Conservation (phyloP, 495 filamentous ascomycete species). For the Xylaria telfairii region DNA sequence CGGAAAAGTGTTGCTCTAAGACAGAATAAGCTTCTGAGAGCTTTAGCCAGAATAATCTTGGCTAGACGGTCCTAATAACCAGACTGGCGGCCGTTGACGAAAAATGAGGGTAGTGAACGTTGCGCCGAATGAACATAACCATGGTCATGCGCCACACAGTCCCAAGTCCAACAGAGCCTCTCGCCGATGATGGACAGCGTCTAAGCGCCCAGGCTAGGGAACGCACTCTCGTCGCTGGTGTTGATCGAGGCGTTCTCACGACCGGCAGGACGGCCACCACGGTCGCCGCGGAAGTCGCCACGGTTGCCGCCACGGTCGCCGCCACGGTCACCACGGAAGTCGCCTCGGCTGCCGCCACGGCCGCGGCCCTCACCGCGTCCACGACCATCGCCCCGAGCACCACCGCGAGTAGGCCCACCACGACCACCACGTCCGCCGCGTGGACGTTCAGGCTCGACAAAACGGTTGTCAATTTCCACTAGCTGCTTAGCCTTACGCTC, state of each 20-base stretch:
- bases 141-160: constrained; percentile 2
- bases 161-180: constrained; percentile 1
- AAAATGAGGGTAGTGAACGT: constrained; percentile 29
- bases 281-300: constrained; percentile 52
- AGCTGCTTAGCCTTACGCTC: constrained; percentile 91
- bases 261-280: constrained; percentile 41
- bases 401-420: constrained; percentile 56
- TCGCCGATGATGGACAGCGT: constrained; percentile 12
- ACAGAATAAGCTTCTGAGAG: constrained; percentile 30
- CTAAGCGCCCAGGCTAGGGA: constrained; percentile 73
- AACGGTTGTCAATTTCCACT: constrained; percentile 85
- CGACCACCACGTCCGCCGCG: constrained; percentile 60
- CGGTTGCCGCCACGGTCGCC: constrained; percentile 59
- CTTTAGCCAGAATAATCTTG: constrained; percentile 33
- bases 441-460: constrained; percentile 67
- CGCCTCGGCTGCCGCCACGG: constrained; percentile 55
- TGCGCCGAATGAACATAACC: constrained; percentile 30
- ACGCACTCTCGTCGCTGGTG: constrained; percentile 69
- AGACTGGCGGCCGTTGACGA: constrained; percentile 25
- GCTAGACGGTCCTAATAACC: constrained; percentile 26
- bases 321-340: constrained; percentile 56
- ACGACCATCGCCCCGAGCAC: constrained; percentile 55
- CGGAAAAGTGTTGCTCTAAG: constrained; percentile 33
- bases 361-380: constrained; percentile 54
- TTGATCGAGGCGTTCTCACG: constrained; percentile 56